phyloP scores from a whole-genome alignment of 1,139 yeast species.

The Saccharomyces hybrid region DNA sequence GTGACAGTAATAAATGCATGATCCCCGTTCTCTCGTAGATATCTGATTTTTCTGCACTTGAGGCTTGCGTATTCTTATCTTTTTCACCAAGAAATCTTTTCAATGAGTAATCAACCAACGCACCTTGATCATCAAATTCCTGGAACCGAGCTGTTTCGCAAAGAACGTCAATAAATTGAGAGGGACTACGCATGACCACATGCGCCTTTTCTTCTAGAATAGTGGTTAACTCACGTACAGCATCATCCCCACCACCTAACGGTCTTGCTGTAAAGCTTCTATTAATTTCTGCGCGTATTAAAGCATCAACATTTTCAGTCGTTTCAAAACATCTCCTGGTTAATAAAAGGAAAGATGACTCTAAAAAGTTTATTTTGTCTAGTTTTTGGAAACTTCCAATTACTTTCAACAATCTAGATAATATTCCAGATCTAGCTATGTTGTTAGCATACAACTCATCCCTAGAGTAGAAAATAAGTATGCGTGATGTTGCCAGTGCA shows the following conservation, averaged over 20 bases:
- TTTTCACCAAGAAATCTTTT: slow-evolving; percentile 26
- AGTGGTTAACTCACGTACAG: slow-evolving; percentile 42
- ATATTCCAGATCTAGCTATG: slow-evolving; percentile 40
- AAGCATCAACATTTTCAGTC: slow-evolving; percentile 40
- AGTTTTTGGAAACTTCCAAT: slow-evolving; percentile 29
- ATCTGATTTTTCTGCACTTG: slow-evolving; percentile 8
- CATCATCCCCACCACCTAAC: slow-evolving; percentile 26
- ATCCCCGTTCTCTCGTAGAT: slow-evolving; percentile 44
- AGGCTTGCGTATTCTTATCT: slow-evolving; percentile 37
- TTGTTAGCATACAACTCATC: slow-evolving; percentile 36
- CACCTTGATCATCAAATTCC: slow-evolving; percentile 39
- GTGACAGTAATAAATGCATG: slow-evolving; percentile 52
- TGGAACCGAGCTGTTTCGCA: slow-evolving; percentile 44
- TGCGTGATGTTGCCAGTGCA: slow-evolving; percentile 45
- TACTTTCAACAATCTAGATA: slow-evolving; percentile 32
- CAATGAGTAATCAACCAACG: slow-evolving; percentile 22
- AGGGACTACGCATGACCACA: slow-evolving; percentile 53
- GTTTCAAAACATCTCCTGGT: slow-evolving; percentile 69
- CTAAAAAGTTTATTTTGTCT: slow-evolving; percentile 29
- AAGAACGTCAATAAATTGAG: slow-evolving; percentile 46
- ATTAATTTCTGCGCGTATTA: slow-evolving; percentile 45
- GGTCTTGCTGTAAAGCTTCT: slow-evolving; percentile 35
- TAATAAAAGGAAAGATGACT: slow-evolving; percentile 40
- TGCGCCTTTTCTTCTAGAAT: slow-evolving; percentile 50
- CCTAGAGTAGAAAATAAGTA: slow-evolving; percentile 48